Base-by-base conservation (phyloP, 1,284 basidiomycete species). In the Phylloboletellus chloephorus region DNA sequence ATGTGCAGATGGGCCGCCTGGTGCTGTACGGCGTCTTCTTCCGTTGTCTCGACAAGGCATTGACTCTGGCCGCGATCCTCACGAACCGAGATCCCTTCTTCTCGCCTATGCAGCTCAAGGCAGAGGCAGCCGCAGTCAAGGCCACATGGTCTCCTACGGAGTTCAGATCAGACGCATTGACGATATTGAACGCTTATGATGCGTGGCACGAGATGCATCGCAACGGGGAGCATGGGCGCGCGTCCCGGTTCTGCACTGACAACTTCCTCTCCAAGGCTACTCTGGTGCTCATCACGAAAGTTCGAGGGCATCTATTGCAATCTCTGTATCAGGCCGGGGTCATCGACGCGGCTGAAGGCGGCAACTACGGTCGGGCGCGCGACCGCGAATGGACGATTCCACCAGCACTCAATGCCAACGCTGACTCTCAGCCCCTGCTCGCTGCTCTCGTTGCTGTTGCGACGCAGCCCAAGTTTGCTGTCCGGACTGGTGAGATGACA, bases 1-100 rank as follows among this genome's bases (percentile, higher is more conserved):
- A 97, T 42, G 88, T 82, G 0, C 84, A 90, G 42, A 82, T 97
- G 65, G 94, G 91, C 43, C 84, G 92, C 48, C 72, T 98, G 46
- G 88, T 93, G 40, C 72, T 97, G 1, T 90, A 85, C 60, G 94
- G 93, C 26, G 83, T 86, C 52, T 91, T 97, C 71, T 96, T 96
- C 81, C 79, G 88, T 44, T 97, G 93, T 64, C 71, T 97, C 40
- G 90, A 96, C 58, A 82, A 86, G 31, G 90, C 91, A 0, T 67
- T 97, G 37, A 90, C 89, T 3, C 74, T 98, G 29, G 92, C 93
- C 5, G 90, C 93, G 2, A 87, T 96, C 52, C 66, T 96, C 52
- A 86, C 89, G 7, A 89, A 88, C 56, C 82, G 93, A 26, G 92
- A 95, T 53, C 92, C 93, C 3, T 97, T 97, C 72, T 66, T 95